Evolutionary conservation across 2,329 filamentous ascomycete species (phyloP).

Genomic region (Metarhizium brunneum): DNA sequence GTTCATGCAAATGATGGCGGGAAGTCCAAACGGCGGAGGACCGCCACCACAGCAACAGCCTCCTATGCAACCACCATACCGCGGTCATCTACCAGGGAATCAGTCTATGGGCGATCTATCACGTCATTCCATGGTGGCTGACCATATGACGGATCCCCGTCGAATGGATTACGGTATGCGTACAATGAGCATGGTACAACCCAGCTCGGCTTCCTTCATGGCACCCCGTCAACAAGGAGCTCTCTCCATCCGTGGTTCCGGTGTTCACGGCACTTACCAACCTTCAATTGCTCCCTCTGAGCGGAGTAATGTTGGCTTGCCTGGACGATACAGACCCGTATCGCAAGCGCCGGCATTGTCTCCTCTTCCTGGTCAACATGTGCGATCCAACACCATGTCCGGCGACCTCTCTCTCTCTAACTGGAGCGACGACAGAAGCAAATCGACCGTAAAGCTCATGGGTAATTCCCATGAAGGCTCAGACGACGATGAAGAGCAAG

Average conservation of each 20-base stretch:
- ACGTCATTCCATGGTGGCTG: conserved; percentile 38
- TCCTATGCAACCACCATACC: conserved; percentile 12
- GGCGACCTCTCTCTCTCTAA: conserved; percentile 20
- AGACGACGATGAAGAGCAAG: conserved; percentile 55
- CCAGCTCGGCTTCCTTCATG: conserved; percentile 50
- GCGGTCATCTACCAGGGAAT: conserved; percentile 17
- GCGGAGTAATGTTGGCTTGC: conserved; percentile 85
- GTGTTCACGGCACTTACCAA: conserved; percentile 51
- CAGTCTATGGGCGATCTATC: conserved; percentile 36
- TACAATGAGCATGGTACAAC: conserved; percentile 79
- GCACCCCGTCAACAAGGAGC: conserved; percentile 30
- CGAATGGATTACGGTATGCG: conserved; percentile 41
- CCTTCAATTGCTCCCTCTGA: conserved; percentile 93
- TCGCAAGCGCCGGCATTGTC: conserved; percentile 45
- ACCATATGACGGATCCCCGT: conserved; percentile 35
- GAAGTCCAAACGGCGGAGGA: conserved; percentile 20
- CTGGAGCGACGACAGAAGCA: conserved; percentile 23
- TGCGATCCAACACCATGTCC: conserved; percentile 25
- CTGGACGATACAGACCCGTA: conserved; percentile 84
- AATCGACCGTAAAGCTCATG: conserved; percentile 28
- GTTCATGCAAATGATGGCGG: conserved; percentile 76
- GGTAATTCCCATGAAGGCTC: conserved; percentile 30
- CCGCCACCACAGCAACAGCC: conserved; percentile 19
- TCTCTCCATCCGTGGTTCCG: conserved; percentile 23
- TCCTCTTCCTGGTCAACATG: conserved; percentile 19